phyloP scores from a whole-genome alignment of 2,329 filamentous ascomycete species.

The Macrophomina tecta region DNA sequence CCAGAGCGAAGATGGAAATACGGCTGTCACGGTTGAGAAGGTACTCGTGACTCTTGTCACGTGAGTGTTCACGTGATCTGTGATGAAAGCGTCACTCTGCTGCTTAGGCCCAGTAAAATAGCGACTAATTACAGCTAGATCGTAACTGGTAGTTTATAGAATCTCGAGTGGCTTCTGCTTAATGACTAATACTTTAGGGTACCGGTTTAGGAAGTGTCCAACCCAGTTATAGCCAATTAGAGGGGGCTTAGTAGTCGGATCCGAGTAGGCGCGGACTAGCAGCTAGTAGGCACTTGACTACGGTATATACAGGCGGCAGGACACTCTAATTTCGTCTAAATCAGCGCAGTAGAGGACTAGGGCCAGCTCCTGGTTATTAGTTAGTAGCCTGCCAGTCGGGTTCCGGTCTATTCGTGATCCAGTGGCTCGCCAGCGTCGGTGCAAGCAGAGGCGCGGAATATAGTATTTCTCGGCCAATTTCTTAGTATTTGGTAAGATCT shows the following conservation, averaged over 20 bases:
- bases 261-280: not conserved
- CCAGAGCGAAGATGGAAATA: too few relatives aligned
- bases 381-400: not conserved
- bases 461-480: too few relatives aligned
- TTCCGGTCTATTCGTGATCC: not conserved
- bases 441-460: too few relatives aligned
- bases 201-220: not conserved
- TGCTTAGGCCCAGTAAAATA: not conserved
- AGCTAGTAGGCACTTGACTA: not conserved
- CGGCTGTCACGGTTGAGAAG: too few relatives aligned
- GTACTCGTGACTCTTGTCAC: too few relatives aligned
- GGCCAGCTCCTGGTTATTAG: not conserved
- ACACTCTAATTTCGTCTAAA: not conserved
- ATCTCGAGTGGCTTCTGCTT: not conserved
- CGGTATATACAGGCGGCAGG: not conserved
- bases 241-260: not conserved
- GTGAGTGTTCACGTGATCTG: too few relatives aligned
- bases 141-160: not conserved
- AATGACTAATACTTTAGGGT: not conserved
- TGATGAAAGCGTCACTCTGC: too few relatives aligned
- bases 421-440: not conserved
- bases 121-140: not conserved
- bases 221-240: not conserved
- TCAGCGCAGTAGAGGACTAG: not conserved
- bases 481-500: too few relatives aligned